Evolutionary conservation across 139 green algal genomes (phyloP).

Genomic region (Chlamydomonas schloesseri): DNA sequence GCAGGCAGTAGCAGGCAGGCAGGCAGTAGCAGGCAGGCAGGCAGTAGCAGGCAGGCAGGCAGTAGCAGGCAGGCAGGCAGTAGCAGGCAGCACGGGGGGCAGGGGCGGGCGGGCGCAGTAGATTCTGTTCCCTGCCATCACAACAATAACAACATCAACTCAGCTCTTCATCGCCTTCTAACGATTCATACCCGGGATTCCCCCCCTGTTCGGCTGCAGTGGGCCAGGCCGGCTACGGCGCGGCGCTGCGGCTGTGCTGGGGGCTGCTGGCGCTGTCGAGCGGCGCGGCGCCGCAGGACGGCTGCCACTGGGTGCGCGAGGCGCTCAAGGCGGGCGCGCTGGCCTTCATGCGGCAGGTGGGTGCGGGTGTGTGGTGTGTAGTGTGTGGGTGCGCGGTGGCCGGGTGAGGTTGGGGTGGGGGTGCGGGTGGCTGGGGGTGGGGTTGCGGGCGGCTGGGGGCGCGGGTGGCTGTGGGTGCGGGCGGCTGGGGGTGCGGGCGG

Average conservation of each 20-base stretch:
- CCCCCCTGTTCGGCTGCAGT: not conserved
- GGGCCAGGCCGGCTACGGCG: constrained; percentile 18
- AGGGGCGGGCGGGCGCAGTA: too few relatives aligned
- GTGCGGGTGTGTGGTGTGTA: not conserved
- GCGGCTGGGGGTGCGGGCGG: too few relatives aligned
- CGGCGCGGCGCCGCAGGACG: constrained; percentile 25
- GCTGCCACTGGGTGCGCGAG: not conserved
- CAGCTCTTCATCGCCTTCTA: too few relatives aligned
- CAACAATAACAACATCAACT: too few relatives aligned
- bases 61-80: too few relatives aligned
- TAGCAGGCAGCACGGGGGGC: too few relatives aligned
- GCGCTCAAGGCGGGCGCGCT: constrained; percentile 26
- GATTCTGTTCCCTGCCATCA: too few relatives aligned
- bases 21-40: too few relatives aligned
- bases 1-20: too few relatives aligned
- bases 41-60: too few relatives aligned
- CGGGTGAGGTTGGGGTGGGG: not conserved
- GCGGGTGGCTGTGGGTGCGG: too few relatives aligned
- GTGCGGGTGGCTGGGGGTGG: not conserved
- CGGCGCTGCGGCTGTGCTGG: constrained; percentile 66
- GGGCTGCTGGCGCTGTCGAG: constrained; percentile 60
- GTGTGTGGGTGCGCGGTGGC: not conserved
- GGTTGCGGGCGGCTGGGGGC: not conserved
- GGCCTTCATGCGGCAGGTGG: constrained; percentile 37
- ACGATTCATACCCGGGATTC: too few relatives aligned